A percentile compares a stretch with the other conserved stretches of the same genome.
Conservation (phyloP, 2,329 filamentous ascomycete species). For the Sarocladium kiliense region DNA sequence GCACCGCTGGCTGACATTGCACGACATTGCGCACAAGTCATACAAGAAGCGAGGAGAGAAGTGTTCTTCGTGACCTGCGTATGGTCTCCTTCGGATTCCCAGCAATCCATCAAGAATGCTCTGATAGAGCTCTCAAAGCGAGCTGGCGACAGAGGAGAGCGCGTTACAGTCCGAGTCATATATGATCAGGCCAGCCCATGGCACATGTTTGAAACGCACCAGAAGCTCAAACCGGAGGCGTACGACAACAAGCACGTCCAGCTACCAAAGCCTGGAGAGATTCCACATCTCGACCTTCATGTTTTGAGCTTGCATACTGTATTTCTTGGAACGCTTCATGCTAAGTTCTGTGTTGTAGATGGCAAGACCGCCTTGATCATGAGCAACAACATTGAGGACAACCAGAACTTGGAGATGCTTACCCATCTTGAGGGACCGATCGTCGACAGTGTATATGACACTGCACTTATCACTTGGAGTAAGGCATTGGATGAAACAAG, state of each 20-base stretch:
- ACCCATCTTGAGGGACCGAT: constrained; percentile 70
- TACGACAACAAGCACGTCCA: constrained; percentile 54
- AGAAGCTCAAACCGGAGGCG: constrained; percentile 50
- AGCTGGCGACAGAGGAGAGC: constrained; percentile 50
- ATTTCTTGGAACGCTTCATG: constrained; percentile 68
- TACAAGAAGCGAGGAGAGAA: constrained; percentile 66
- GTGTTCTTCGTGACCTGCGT: constrained; percentile 72
- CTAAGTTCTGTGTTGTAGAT: constrained; percentile 75
- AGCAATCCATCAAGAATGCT: constrained; percentile 61
- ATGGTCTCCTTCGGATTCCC: constrained; percentile 66
- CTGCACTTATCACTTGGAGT: constrained; percentile 68
- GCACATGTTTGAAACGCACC: constrained; percentile 62
- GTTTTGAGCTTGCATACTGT: constrained; percentile 70
- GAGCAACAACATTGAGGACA: constrained; percentile 76
- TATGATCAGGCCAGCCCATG: constrained; percentile 66
- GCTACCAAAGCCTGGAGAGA: constrained; percentile 57
- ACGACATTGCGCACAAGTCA: constrained; percentile 71
- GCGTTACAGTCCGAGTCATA: constrained; percentile 65
- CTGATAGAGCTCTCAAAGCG: constrained; percentile 64
- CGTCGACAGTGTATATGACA: constrained; percentile 71
- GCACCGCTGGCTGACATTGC: constrained; percentile 54
- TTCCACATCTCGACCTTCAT: constrained; percentile 66
- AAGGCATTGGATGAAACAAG: constrained; percentile 36
- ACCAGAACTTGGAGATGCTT: constrained; percentile 80
- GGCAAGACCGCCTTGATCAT: constrained; percentile 64